These are phyloP conservation scores for Pelargonium australe DNA, from an alignment of 441 rosid genomes.

Conservation along the genomic window DNA sequence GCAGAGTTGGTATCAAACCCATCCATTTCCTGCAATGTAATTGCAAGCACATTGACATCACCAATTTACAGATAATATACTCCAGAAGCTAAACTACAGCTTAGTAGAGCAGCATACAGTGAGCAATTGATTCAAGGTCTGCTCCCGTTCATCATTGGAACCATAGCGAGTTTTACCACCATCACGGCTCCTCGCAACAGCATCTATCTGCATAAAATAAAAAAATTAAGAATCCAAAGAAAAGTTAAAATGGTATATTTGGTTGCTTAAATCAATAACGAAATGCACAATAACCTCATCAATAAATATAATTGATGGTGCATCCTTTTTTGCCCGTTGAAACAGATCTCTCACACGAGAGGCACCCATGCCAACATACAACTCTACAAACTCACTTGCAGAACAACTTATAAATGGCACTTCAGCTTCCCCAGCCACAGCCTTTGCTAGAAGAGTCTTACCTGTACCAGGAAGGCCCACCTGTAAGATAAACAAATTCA, in stretches of 20 bases:
- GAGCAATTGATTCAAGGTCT: slow-evolving; percentile 92
- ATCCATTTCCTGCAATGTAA: slow-evolving; percentile 83
- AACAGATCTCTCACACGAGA: slow-evolving; percentile 94
- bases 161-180: slow-evolving; percentile 67
- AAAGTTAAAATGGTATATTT: slow-evolving; percentile 7
- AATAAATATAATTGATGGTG: slow-evolving; percentile 90
- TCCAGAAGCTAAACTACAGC: slow-evolving; percentile 12
- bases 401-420: slow-evolving; percentile 96
- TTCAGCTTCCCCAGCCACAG: slow-evolving; percentile 95
- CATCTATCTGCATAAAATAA: slow-evolving; percentile 65
- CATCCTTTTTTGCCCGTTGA: slow-evolving; percentile 92
- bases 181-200: slow-evolving; percentile 98
- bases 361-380: slow-evolving; percentile 98
- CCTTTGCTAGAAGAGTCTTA: slow-evolving; percentile 93
- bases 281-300: slow-evolving; percentile 60
- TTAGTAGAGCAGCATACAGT: slow-evolving; percentile 47
- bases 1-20: slow-evolving; percentile 94
- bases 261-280: neutral
- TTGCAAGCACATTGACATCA: slow-evolving; percentile 20
- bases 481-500: slow-evolving; percentile 34
- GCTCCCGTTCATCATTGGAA: slow-evolving; percentile 94
- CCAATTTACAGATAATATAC: neutral
- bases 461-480: slow-evolving; percentile 99
- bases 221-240: slow-evolving; percentile 6
- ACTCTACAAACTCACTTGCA: slow-evolving; percentile 95